Evolutionary conservation across 2,329 filamentous ascomycete genomes (phyloP), one percentile per base, ranked within the genome.

Genomic region (Pseudocercospora pini-densiflorae): DNA sequence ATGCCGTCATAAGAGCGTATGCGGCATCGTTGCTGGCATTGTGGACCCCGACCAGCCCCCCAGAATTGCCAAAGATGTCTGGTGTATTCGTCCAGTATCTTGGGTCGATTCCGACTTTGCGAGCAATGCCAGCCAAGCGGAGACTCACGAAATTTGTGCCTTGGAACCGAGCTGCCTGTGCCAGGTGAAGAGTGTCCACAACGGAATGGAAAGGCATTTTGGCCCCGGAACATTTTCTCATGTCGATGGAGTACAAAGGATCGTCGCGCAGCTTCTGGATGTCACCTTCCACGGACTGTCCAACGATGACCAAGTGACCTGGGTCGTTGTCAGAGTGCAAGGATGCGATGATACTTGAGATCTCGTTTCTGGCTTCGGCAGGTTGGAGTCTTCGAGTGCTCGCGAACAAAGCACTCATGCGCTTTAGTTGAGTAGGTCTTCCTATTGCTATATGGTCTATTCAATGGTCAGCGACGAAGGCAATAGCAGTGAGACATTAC

Each of bases 11-110:
- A 14, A 67, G 33, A 5, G 61, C 29, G 51, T 67, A 67, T 9
- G 65, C 65, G 1, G 65, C 65, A 24, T 67, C 65, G 27, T 67
- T 67, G 24, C 65, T 63, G 27, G 65, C 65, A 33, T 63, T 67
- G 40, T 67, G 61, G 12, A 58, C 21, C n/a, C 64, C 24, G 12
- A 19, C 5, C 55, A 58, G 19, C 19, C 16, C 55, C 5, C 6
- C 33, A 33, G 4, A 1, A n/a, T 23, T 36, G n/a, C 55, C 55
- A 3, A 58, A 58, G 3, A 36, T 5, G 16, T 58, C 55, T 1
- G 12, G 16, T 14, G 16, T 16, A 16, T 23, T 40, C 10, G 43
- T 31, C 10, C 31, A 49, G 61, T 67, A 63, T 40, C 47, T 61
- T 6, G 51, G 24, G 10, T 67, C 57, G 31, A 67, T 67, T 24